Evolutionary conservation across 257 asterid species (phyloP), one percentile per base, ranked within the genome.

Genomic region (Solanum sejunctum): DNA sequence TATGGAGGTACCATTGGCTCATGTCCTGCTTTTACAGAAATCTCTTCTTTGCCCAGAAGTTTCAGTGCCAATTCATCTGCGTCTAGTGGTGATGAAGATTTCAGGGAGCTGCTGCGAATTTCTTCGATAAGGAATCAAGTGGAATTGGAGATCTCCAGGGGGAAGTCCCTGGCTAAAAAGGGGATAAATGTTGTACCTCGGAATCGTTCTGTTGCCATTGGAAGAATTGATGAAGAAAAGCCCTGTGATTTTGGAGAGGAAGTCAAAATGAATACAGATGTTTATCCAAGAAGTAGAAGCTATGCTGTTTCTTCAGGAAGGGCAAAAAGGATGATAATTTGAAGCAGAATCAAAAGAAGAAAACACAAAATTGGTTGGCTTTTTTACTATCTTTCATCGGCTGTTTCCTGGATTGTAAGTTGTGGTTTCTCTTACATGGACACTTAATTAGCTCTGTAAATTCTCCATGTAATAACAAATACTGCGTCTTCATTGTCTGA

Each of bases 71-170:
- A 64, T 84, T 87, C 93, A 21, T 73, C 89, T 1, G 56, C 17
- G 8, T 55, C 88, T 0, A 84, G 81, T 69, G 72, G 12, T 7
- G 92, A 88, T 52, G 88, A 90, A 39, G 96, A 91, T 26, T 52
- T 85, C 63, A 80, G 87, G 70, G 94, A 92, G 69, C 92, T 93
- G 10, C 66, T 89, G 9, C 88, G 91, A 88, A 32, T 85, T 49
- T 91, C 95, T 83, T 90, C 97, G 10, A 81, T 71, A 1, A 88
- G 88, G 13, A 61, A 85, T 32, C 23, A 32, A 5, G 26, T 52
- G 47, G 88, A 73, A 36, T 52, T 83, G 15, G 88, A 84, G 87
- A 64, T 77, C 67, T 78, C 55, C 43, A 81, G 60, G 81, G 60
- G 21, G 36, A 61, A 72, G 2, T 89, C 86, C 26, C 56, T 84